These are phyloP conservation scores for Euphorbia corollata DNA, from an alignment of 441 rosid genomes.

Conservation along the genomic window DNA sequence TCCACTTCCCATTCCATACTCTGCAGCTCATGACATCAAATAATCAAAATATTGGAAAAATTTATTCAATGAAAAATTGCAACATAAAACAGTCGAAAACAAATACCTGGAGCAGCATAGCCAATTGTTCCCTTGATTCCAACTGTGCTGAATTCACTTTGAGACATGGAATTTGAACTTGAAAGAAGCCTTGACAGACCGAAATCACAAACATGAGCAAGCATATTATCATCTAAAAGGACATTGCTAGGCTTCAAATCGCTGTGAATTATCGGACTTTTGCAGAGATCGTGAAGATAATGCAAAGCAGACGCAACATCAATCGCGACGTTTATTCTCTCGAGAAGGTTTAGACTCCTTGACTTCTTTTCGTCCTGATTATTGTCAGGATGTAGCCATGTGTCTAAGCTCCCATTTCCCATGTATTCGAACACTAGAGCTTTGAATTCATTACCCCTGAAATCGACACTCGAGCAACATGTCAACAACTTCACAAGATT, in stretches of 20 bases:
- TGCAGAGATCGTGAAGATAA: slow-evolving; percentile 29
- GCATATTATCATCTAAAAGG: slow-evolving; percentile 22
- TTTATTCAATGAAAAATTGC: background rate
- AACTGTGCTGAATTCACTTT: background rate
- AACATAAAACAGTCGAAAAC: background rate
- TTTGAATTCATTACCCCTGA: slow-evolving; percentile 23
- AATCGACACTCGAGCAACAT: slow-evolving; percentile 24
- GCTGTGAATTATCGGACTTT: slow-evolving; percentile 20
- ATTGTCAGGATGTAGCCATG: slow-evolving; percentile 24
- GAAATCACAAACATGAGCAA: slow-evolving; percentile 16
- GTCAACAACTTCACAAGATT: slow-evolving; percentile 27
- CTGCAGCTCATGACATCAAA: background rate
- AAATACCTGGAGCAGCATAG: slow-evolving; percentile 17
- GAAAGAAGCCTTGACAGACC: slow-evolving; percentile 14
- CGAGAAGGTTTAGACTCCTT: slow-evolving; percentile 7
- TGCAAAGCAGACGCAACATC: slow-evolving; percentile 28
- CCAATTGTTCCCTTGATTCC: slow-evolving; percentile 19
- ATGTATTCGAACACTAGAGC: slow-evolving; percentile 27
- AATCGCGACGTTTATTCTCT: slow-evolving; percentile 26
- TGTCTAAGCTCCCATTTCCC: slow-evolving; percentile 28
- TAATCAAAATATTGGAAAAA: background rate
- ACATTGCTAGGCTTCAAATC: slow-evolving; percentile 24
- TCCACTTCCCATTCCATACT: slow-evolving; percentile 14
- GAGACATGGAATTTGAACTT: background rate
- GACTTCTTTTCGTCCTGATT: background rate